Conservation (phyloP, 2,329 filamentous ascomycete genomes). For the Trichoderma koningii region DNA sequence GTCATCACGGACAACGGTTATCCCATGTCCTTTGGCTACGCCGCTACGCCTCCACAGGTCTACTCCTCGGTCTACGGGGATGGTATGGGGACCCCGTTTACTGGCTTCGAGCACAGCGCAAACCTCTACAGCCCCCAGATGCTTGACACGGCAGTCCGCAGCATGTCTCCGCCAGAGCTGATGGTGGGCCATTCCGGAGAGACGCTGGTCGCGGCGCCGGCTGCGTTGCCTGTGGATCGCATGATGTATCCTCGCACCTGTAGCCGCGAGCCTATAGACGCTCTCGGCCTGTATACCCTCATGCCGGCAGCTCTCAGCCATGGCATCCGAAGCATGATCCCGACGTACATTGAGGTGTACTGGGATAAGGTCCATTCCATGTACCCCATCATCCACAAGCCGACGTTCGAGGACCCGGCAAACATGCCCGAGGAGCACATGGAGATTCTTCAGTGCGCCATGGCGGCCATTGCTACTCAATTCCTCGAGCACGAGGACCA, state of each 20-base stretch:
- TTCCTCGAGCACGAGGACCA: constrained; percentile 52
- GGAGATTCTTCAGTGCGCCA: constrained; percentile 53
- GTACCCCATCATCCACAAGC: constrained; percentile 55
- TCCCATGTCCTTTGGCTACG: constrained; percentile 37
- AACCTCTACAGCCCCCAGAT: constrained; percentile 42
- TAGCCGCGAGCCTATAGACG: constrained; percentile 46
- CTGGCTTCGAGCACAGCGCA: constrained; percentile 42
- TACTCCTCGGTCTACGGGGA: constrained; percentile 42
- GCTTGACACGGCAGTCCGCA: constrained; percentile 50
- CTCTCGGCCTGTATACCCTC: constrained; percentile 41
- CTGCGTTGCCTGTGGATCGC: constrained; percentile 42
- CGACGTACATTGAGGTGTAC: constrained; percentile 55
- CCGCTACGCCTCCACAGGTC: constrained; percentile 35
- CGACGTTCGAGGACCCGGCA: constrained; percentile 45
- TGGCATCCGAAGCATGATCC: constrained; percentile 48
- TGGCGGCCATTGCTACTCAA: constrained; percentile 60
- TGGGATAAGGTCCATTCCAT: constrained; percentile 54
- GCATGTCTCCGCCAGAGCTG: constrained; percentile 52
- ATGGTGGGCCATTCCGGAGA: constrained; percentile 52
- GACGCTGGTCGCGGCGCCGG: constrained; percentile 50
- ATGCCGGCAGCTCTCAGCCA: constrained; percentile 42
- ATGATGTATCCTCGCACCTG: constrained; percentile 42
- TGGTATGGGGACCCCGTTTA: constrained; percentile 37
- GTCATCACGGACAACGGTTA: constrained; percentile 33
- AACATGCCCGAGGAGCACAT: constrained; percentile 39